phyloP scores from a whole-genome alignment of 345 rosid species.

The Eucalyptus dawsonii region DNA sequence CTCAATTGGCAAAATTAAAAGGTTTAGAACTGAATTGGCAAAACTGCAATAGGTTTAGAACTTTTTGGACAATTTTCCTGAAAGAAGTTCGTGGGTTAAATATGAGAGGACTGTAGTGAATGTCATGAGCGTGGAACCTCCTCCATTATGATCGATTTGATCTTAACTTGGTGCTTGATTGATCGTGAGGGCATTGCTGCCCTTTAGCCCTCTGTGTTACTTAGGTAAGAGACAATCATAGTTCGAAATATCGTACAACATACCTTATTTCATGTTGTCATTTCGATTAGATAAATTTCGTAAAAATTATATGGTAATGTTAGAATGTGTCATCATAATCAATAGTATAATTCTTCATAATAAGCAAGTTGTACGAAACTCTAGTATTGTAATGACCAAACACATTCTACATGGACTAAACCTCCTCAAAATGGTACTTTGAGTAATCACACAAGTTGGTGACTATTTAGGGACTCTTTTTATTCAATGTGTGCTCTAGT shows the following conservation, averaged over 20 bases:
- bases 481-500: background rate
- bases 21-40: too few species aligned
- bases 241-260: background rate
- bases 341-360: background rate
- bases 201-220: background rate
- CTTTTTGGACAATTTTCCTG: background rate
- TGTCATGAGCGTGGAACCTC: too few species aligned
- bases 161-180: background rate
- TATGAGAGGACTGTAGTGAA: too few species aligned
- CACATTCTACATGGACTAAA: background rate
- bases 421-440: background rate
- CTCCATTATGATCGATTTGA: too few species aligned
- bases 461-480: background rate
- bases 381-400: background rate
- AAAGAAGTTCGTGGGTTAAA: too few species aligned
- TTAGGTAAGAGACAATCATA: background rate
- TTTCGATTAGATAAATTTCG: background rate
- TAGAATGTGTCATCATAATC: background rate
- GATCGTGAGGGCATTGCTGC: background rate
- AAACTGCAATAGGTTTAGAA: too few species aligned
- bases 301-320: too few species aligned
- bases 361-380: background rate
- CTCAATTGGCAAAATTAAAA: too few species aligned
- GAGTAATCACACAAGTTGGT: background rate
- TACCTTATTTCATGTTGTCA: background rate